Evolutionary conservation across 257 asterid species (phyloP), one percentile per base, ranked within the genome.

Genomic region (Oldenlandia corymbosa): DNA sequence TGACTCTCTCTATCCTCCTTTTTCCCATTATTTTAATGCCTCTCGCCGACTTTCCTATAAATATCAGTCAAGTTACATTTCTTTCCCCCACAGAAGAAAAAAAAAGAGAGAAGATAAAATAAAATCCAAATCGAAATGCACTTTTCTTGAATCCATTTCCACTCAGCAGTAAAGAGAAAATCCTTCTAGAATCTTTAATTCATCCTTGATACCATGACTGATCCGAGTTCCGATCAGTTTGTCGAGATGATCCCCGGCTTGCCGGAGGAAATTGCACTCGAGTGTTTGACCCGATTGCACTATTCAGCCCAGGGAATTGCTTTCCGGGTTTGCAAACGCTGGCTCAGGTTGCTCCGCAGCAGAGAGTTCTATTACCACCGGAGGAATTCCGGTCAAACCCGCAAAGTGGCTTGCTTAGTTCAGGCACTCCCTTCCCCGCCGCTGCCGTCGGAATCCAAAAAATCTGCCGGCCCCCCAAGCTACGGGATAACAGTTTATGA

Each of bases 231-330:
- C 4, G 67, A n/a, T n/a, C n/a, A 76, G 5, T 78, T 75, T 57
- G 70, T 75, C 0, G 96, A 87, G 45, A 56, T 91, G 49, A 82
- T 91, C 13, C 97, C 98, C 45, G 80, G 82, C 71, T 43, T 91
- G 3, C 98, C 98, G 2, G 94, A 86, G 16, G 98, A 91, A 50
- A 56, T 91, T 26, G 95, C 84, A 23, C 85, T 91, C 0, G 92
- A 86, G 62, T 91, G 98, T 70, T 65, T 91, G 70, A 81, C 85
- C 41, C 94, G 94, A n/a, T 41, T 91, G 26, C 96, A 86, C 88
- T 86, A 81, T 78, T 79, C 95, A 0, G 80, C 83, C 16, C 96
- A 88, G 58, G 64, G 64, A 10, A 64, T 72, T 0, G 84, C 93
- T 1, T 68, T 91, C 32, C 77, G 61, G 1, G 98, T 88, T 20